Evolutionary conservation across 495 filamentous ascomycete genomes (phyloP), one percentile per base, ranked within the genome.

Genomic region (Clohesyomyces aquaticus): DNA sequence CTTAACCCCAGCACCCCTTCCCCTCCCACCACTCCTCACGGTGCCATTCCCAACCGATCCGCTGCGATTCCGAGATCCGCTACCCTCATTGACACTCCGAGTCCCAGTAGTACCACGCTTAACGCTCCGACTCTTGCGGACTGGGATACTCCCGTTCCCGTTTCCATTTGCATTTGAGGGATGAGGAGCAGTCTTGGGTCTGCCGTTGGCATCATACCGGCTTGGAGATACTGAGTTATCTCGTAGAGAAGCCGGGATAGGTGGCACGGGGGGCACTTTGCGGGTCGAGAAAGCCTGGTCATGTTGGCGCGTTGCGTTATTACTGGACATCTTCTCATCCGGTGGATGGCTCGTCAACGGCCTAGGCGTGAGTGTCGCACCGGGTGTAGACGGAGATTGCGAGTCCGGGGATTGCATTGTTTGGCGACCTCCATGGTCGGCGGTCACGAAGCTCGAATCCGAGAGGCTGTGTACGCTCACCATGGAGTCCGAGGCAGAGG

Each of bases 401-500:
- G 32, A 19, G 50, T 29, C 19, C 2, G 62, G 27, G 18, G 62
- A 16, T n/a, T 52, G 54, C 18, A n/a, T n/a, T n/a, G n/a, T n/a
- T n/a, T n/a, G n/a, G n/a, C n/a, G n/a, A n/a, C n/a, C n/a, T n/a
- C n/a, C n/a, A n/a, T n/a, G n/a, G n/a, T 66, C 63, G 18, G 63
- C 63, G 1, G 63, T 66, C 8, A 66, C 63, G 26, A 66, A 66
- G n/a, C 29, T 48, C 1, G 43, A 21, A 21, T 67, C 65, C 0
- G 58, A 62, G 4, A 67, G 41, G 35, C 65, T 67, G 48, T 62
- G 59, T 1, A 63, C 51, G 32, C 58, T 60, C 18, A 63, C 60
- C 58, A 62, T 59, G 18, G 52, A 75, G 4, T 69, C 66, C 1
- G 66, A 70, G 50, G 73, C 73, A 0, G 72, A 64, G 21, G 56